Evolutionary conservation across 805 yeast genomes (phyloP).

Genomic region (Wickerhamomyces rabaulensis): DNA sequence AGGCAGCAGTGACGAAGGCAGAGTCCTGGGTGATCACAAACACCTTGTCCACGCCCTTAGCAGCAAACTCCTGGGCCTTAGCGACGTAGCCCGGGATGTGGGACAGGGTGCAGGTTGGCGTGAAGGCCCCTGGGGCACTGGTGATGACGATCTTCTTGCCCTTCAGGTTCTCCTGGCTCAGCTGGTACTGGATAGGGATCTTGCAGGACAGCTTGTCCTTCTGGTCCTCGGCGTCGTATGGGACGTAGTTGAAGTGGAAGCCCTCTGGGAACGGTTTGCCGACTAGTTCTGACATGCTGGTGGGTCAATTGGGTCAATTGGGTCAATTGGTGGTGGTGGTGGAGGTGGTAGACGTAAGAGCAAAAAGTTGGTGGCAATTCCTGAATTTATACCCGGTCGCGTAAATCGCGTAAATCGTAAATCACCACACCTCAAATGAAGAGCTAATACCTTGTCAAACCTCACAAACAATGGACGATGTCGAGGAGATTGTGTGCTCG

Average conservation of each 20-base stretch:
- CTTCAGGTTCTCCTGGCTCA: slow-evolving; percentile 21
- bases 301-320: background rate
- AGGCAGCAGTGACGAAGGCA: slow-evolving; percentile 65
- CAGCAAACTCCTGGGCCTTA: slow-evolving; percentile 43
- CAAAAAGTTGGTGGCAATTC: too few relatives aligned
- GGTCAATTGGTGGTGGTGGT: background rate
- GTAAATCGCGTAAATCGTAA: too few relatives aligned
- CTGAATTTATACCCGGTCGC: too few relatives aligned
- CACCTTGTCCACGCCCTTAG: slow-evolving; percentile 55
- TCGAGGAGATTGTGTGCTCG: background rate
- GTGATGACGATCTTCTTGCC: slow-evolving; percentile 51
- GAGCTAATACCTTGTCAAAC: too few relatives aligned
- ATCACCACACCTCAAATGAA: too few relatives aligned
- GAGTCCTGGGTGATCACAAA: slow-evolving; percentile 64
- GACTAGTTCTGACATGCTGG: slow-evolving; percentile 14
- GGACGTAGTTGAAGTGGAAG: slow-evolving; percentile 24
- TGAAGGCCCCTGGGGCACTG: slow-evolving; percentile 83
- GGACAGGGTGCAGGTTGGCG: slow-evolving; percentile 71
- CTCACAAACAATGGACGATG: background rate
- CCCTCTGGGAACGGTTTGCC: slow-evolving; percentile 25
- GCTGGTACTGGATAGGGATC: slow-evolving; percentile 20
- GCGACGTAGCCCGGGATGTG: slow-evolving; percentile 67
- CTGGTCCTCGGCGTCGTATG: slow-evolving; percentile 23
- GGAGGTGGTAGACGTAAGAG: too few relatives aligned
- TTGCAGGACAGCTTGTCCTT: slow-evolving; percentile 21